phyloP scores from a whole-genome alignment of 495 filamentous ascomycete species.

The Penicillium roqueforti region DNA sequence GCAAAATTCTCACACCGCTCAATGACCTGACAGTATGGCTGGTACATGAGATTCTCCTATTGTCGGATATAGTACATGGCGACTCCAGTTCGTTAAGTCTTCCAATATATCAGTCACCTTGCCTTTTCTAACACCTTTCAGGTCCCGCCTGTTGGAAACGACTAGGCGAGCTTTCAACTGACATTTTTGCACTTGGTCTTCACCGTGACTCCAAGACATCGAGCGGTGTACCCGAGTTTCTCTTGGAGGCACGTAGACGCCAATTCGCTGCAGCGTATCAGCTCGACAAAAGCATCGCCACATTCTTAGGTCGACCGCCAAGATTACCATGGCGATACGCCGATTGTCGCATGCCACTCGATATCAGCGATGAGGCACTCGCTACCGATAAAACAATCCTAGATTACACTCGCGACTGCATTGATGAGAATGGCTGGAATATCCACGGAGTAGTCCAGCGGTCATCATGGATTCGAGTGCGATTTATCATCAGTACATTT shows the following conservation, averaged over 20 bases:
- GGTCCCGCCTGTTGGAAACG: slow-evolving; percentile 28
- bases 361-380: slow-evolving; percentile 47
- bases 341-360: slow-evolving; percentile 50
- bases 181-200: slow-evolving; percentile 50
- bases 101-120: neutral
- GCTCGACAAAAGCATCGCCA: slow-evolving; percentile 47
- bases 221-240: slow-evolving; percentile 36
- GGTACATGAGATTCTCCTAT: slow-evolving; percentile 27
- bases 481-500: slow-evolving; percentile 44
- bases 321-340: slow-evolving; percentile 46
- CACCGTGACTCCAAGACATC: slow-evolving; percentile 45
- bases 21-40: slow-evolving; percentile 35
- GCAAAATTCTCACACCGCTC: slow-evolving; percentile 27
- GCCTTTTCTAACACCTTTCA: slow-evolving; percentile 8
- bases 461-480: slow-evolving; percentile 42
- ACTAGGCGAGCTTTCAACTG: slow-evolving; percentile 31
- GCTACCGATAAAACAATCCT: slow-evolving; percentile 35
- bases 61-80: slow-evolving; percentile 22
- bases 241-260: slow-evolving; percentile 43
- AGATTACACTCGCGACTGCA: slow-evolving; percentile 20
- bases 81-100: slow-evolving; percentile 27
- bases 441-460: slow-evolving; percentile 28
- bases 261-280: slow-evolving; percentile 48
- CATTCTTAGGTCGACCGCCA: slow-evolving; percentile 53
- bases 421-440: slow-evolving; percentile 53